Evolutionary conservation across 257 asterid species (phyloP), one percentile per base, ranked within the genome.

Genomic region (Thymus quinquecostatus): DNA sequence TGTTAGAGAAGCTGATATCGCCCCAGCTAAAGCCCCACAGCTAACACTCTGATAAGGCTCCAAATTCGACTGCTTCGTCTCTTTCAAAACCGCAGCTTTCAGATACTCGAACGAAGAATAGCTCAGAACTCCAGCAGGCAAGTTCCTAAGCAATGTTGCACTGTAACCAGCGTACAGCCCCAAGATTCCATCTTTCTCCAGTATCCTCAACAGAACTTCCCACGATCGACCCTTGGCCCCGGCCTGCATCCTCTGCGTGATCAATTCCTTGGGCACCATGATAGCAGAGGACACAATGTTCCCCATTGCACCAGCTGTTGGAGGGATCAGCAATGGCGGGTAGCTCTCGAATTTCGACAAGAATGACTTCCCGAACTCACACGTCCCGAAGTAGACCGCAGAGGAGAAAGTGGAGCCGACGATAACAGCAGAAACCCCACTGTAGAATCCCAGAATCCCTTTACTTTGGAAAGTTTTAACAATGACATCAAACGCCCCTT

Each of bases 261-360:
- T 91, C 80, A 94, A 65, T 55, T 94, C 98, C 70, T 94, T 94
- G 0, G 99, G 99, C 48, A 94, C 99, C 99, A 94, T 94, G 55
- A 94, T 94, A 0, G 98, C 98, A 0, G 99, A 94, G 2, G 99
- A 94, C 14, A 88, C 84, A 1, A 94, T 87, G 69, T 94, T 94
- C 72, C 99, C 99, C 99, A 91, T 94, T 2, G 98, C 99, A 59
- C 99, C 98, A 59, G 99, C 98, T 54, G 96, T 87, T 0, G 99
- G 99, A 69, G 99, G 99, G 67, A 95, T 95, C 79, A 95, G 71
- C 51, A 95, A 48, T 38, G 86, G 68, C 40, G 99, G 98, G 40
- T 64, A 95, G 21, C 78, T 72, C 12, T 51, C 82, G 29, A 85
- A 72, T 78, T 81, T 87, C 3, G 98, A 87, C 79, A 95, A 68